Base-by-base conservation (phyloP, 129 eudicot species). In the Helianthus annuus region DNA sequence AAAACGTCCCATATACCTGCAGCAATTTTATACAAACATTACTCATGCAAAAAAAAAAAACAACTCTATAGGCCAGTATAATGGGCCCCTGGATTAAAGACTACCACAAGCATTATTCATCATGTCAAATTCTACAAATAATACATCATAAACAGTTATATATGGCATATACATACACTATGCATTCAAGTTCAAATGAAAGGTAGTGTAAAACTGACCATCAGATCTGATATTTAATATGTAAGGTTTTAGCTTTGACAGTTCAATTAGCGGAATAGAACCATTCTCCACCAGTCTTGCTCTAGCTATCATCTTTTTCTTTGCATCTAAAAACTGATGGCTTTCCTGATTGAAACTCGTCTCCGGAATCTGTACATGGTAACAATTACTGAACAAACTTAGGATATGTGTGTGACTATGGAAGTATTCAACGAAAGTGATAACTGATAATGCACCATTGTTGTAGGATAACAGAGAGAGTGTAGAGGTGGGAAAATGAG, bases 1-100 rank as follows among this genome's bases (percentile, higher is more conserved):
- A 90, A 66, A 73, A 84, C 81, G 29, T 84, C 89, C 99, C 99
- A 94, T 78, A 84, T 70, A 72, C 72, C 99, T 94, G 88, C 70
- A 44, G 36, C 16, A 61, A 59, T 51, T 49, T 74, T 57, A 66
- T 15, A 42, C 11, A 74, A 51, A 63, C 45, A 71, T 73, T 44
- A 27, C 19, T 24, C 13, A 11, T 16, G 29, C 44, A 34, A 39
- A 38, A 66, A 34, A 39, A 38, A 66, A 19, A 14, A 73, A 17
- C 24, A 38, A 39, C 64, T 54, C 64, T 54, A 46, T 29, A n/a
- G 58, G 36, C 58, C 15, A 15, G 51, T 71, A 14, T 58, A 59
- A 32, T 59, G 29, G 42, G 75, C 62, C 58, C 53, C 24, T 7
- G 76, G 12, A 44, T 59, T 42, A 60, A 29, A 14, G 24, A 32